phyloP scores from a whole-genome alignment of 2,329 filamentous ascomycete genomes.

The Chaetomium olivaceum region DNA sequence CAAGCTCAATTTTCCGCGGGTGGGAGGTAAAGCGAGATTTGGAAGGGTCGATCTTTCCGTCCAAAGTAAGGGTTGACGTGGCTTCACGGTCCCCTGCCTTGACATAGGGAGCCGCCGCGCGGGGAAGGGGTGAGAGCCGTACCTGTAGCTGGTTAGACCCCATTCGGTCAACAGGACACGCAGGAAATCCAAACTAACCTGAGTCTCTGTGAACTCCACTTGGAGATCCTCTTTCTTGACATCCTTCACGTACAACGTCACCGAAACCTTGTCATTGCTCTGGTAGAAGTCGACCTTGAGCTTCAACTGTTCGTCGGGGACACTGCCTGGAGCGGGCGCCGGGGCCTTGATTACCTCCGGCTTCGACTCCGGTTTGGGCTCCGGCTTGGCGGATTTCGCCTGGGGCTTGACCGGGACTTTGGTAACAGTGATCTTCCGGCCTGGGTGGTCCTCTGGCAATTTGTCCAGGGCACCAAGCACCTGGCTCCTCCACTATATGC shows the following conservation, averaged over 20 bases:
- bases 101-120: conserved; percentile 31
- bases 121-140: conserved; percentile 30
- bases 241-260: conserved; percentile 46
- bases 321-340: conserved; percentile 23
- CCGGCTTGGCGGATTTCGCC: conserved; percentile 22
- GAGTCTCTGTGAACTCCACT: conserved; percentile 29
- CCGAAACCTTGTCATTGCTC: conserved; percentile 39
- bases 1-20: conserved; percentile 40
- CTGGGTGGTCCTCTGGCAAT: conserved; percentile 47
- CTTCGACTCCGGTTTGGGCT: conserved; percentile 9
- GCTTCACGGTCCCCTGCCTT: conserved; percentile 31
- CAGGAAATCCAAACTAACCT: conserved; percentile 29
- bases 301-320: conserved; percentile 36
- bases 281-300: conserved; percentile 47
- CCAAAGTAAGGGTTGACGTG: conserved; percentile 33
- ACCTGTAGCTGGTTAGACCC: conserved; percentile 23
- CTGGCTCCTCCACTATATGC: conserved; percentile 52
- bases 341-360: conserved; percentile 6
- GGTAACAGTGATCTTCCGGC: conserved; percentile 47
- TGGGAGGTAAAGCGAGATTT: conserved; percentile 34
- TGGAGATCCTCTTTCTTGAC: conserved; percentile 34
- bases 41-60: conserved; percentile 31
- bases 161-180: too few relatives aligned
- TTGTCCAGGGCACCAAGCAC: conserved; percentile 48
- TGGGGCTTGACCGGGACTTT: conserved; percentile 39